Evolutionary conservation across 208 protist genomes (phyloP).

Genomic region (Leishmania tropica): DNA sequence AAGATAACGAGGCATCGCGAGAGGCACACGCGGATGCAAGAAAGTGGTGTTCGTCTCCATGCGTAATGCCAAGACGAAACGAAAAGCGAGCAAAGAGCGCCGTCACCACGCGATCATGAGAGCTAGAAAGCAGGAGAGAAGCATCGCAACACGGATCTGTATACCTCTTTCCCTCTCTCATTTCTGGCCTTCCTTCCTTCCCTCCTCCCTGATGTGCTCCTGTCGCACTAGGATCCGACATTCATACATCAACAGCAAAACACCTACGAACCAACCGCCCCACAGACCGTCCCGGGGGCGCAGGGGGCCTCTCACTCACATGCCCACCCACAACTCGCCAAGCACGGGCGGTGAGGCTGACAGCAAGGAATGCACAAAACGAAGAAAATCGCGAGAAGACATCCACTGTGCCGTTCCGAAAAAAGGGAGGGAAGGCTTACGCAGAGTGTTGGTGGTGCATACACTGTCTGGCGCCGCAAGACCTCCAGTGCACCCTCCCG

Average conservation of each 20-base stretch:
- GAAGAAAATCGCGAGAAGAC: neutral
- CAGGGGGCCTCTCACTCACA: neutral
- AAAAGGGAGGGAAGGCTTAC: neutral
- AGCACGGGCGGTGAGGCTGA: neutral
- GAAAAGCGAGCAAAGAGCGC: too few species aligned
- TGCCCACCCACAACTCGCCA: neutral
- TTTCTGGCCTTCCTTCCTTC: neutral
- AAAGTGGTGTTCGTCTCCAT: neutral
- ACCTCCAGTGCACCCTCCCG: neutral
- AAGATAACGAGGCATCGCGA: neutral
- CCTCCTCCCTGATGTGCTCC: neutral
- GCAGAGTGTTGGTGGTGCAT: neutral
- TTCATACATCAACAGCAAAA: slow-evolving; percentile 9
- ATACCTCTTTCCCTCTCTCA: neutral
- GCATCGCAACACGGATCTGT: neutral
- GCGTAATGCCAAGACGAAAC: too few species aligned
- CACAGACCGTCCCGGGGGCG: neutral
- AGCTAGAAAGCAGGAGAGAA: neutral
- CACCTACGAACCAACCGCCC: neutral
- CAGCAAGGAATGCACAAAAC: neutral
- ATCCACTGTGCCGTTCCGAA: neutral
- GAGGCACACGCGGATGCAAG: neutral
- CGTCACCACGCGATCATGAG: neutral
- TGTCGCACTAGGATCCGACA: neutral
- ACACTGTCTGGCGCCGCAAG: neutral